Conservation (phyloP, 192 early-diverging fungal genomes). For the Coemansia sp. region DNA sequence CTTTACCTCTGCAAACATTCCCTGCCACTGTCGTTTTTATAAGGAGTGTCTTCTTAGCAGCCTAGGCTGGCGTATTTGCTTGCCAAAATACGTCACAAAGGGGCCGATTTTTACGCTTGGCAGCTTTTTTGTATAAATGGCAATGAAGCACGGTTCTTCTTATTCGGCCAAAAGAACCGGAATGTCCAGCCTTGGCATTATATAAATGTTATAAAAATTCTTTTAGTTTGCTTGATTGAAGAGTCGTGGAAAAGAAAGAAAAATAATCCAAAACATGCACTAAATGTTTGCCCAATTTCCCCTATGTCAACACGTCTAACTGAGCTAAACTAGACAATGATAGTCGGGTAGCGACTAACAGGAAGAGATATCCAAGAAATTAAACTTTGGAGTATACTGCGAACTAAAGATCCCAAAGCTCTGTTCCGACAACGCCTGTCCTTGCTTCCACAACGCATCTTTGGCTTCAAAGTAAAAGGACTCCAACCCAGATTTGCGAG, state of each 20-base stretch:
- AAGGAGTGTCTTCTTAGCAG: too few relatives aligned
- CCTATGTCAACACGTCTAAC: too few relatives aligned
- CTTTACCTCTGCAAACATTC: too few relatives aligned
- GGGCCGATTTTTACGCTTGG: too few relatives aligned
- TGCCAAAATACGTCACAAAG: too few relatives aligned
- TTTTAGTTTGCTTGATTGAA: not conserved
- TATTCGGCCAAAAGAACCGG: not conserved
- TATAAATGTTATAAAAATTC: not conserved
- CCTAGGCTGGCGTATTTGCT: too few relatives aligned
- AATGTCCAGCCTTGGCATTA: not conserved
- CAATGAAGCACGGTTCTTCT: too few relatives aligned
- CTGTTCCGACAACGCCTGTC: slow-evolving; percentile 22
- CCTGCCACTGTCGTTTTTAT: too few relatives aligned
- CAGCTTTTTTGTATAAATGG: too few relatives aligned
- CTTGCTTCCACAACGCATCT: slow-evolving; percentile 47
- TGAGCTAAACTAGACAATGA: not conserved
- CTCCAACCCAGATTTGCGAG: slow-evolving; percentile 12
- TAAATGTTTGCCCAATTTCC: too few relatives aligned
- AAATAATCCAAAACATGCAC: too few relatives aligned
- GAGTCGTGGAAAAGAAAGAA: not conserved
- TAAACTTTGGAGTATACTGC: slow-evolving; percentile 18
- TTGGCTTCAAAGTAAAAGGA: slow-evolving; percentile 57
- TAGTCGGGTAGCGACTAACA: not conserved
- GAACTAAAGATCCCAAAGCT: slow-evolving; percentile 45
- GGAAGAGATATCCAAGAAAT: not conserved